These are phyloP conservation scores for Globisporangium camurandrum DNA, from an alignment of 352 stramenopile genomes.

Conservation along the genomic window DNA sequence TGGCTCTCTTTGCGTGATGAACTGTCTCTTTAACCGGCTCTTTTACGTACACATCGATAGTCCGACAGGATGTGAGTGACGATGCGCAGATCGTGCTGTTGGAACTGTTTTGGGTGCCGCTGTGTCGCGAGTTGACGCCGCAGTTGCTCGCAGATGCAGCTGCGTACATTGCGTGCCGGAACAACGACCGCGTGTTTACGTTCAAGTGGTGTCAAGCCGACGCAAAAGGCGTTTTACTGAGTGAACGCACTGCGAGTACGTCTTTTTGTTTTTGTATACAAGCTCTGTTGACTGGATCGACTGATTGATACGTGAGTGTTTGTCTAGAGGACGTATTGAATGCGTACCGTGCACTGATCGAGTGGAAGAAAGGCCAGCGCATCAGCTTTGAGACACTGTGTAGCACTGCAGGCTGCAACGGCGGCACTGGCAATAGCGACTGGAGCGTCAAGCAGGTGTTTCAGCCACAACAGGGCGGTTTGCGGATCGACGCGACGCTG, in stretches of 20 bases:
- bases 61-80: conserved; percentile 36
- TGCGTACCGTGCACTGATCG: conserved; percentile 44
- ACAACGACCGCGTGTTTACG: conserved; percentile 69
- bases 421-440: conserved; percentile 21
- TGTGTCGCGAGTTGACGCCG: conserved; percentile 46
- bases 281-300: neutral
- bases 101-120: conserved; percentile 69
- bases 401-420: conserved; percentile 17
- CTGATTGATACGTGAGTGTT: neutral
- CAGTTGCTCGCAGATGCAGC: conserved; percentile 62
- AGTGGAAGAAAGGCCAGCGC: conserved; percentile 64
- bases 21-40: neutral
- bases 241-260: conserved; percentile 63
- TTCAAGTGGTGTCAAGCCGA: conserved; percentile 68
- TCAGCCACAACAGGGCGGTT: conserved; percentile 42
- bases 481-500: conserved; percentile 49
- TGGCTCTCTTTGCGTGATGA: conserved; percentile 4
- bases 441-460: conserved; percentile 42
- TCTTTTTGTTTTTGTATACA: conserved; percentile 1
- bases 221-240: conserved; percentile 43
- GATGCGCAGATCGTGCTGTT: conserved; percentile 50
- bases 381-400: conserved; percentile 50
- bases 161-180: conserved; percentile 66
- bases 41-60: conserved; percentile 13
- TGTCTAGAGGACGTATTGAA: conserved; percentile 52